A percentile compares a stretch with the other conserved stretches of the same genome.
phyloP scores from a whole-genome alignment of 805 yeast genomes.

The Alloascoidea hylecoeti region DNA sequence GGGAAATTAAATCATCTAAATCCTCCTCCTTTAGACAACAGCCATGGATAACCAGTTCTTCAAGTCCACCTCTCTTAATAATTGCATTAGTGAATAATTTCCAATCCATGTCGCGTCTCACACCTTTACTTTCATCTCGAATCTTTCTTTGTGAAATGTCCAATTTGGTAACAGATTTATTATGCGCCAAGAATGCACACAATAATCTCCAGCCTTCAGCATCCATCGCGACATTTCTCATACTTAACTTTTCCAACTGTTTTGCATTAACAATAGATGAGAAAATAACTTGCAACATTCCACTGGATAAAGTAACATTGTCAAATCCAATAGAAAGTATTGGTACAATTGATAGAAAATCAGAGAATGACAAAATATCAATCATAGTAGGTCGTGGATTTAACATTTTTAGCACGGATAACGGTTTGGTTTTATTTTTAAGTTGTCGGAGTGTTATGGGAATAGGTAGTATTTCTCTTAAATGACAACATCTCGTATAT shows the following conservation, averaged over 20 bases:
- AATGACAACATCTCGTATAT: conserved; percentile 87
- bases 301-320: conserved; percentile 58
- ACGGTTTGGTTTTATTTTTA: conserved; percentile 62
- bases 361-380: conserved; percentile 80
- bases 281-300: conserved; percentile 65
- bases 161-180: conserved; percentile 38
- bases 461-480: conserved; percentile 83
- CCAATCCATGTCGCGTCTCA: conserved; percentile 78
- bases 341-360: conserved; percentile 78
- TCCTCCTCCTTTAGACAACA: conserved; percentile 39
- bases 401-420: conserved; percentile 54
- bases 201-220: conserved; percentile 64
- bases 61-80: conserved; percentile 57
- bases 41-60: conserved; percentile 70
- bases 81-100: conserved; percentile 56
- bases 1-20: conserved; percentile 37
- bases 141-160: conserved; percentile 54
- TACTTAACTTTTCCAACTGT: conserved; percentile 55
- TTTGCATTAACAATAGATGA: conserved; percentile 55
- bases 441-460: conserved; percentile 79
- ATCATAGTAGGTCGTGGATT: conserved; percentile 87
- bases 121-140: conserved; percentile 3
- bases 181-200: conserved; percentile 61
- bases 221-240: conserved; percentile 67
- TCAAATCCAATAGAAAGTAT: conserved; percentile 64